Evolutionary conservation across 345 rosid species (phyloP).

Genomic region (Murraya paniculata): DNA sequence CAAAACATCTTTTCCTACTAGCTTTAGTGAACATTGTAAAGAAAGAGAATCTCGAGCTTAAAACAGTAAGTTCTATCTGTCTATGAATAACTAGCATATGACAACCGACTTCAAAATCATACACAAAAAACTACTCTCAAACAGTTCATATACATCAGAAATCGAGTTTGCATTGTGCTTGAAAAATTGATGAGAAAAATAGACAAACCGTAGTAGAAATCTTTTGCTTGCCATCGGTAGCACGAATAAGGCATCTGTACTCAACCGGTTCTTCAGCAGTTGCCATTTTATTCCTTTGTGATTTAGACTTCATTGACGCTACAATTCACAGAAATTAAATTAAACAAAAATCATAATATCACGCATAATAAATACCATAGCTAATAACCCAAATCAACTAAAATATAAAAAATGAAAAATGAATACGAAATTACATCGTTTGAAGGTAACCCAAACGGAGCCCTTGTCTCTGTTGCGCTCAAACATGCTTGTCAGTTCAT

Average conservation of each 20-base stretch:
- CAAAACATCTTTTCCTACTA: neutral
- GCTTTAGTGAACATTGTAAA: neutral
- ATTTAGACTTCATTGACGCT: conserved; percentile 82
- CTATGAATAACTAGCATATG: neutral
- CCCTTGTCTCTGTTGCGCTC: conserved; percentile 78
- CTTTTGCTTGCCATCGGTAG: conserved; percentile 78
- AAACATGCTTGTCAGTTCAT: conserved; percentile 86
- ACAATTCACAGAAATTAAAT: conserved; percentile 5
- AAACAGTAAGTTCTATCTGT: neutral
- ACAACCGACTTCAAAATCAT: neutral
- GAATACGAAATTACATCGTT: conserved; percentile 57
- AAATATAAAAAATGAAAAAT: neutral
- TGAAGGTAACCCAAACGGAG: conserved; percentile 91
- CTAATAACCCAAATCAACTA: neutral
- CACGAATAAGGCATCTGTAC: conserved; percentile 85
- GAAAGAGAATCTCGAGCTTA: neutral
- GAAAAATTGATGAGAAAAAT: neutral
- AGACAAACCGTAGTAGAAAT: conserved; percentile 74
- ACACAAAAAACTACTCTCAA: neutral
- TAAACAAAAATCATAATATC: neutral
- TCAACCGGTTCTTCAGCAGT: conserved; percentile 61
- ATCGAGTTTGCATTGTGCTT: too few relatives aligned
- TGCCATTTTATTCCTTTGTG: conserved; percentile 65
- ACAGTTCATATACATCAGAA: neutral
- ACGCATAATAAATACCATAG: neutral